Base-by-base conservation (phyloP, 352 stramenopile genomes). In the Globisporangium uncinulatum region DNA sequence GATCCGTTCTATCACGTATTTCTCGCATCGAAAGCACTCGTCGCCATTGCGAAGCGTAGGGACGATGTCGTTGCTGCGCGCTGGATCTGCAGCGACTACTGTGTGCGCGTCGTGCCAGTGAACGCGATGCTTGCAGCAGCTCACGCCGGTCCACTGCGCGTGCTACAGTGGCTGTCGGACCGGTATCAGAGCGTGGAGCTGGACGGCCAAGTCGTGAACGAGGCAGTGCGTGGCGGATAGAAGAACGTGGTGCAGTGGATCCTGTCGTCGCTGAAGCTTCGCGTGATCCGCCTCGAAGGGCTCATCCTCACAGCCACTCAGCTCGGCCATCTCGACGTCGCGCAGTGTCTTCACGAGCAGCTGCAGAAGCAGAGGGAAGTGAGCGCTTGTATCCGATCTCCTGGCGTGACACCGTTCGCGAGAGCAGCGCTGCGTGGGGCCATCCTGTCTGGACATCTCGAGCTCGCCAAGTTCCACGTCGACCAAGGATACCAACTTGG, bases 1-100 rank as follows among this genome's bases (percentile, higher is more conserved):
- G 79, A 20, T 17, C 39, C 39, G 39, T 44, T 44, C 39, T n/a
- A 19, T 11, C 39, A n/a, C 39, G 39, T 11, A 17, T 44, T n/a
- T 17, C 11, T 44, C 13, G 39, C 39, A 11, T 14, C 39, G 8
- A 44, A 44, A 17, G 39, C 9, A n/a, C 10, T 44, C 10, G n/a
- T 17, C 0, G 39, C 39, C 15, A 19, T 17, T 14, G n/a, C 11
- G 13, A 17, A n/a, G 6, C 10, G 9, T 20, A 11, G 13, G 4
- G 39, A 44, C n/a, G 39, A 44, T 17, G 39, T 44, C 13, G 39
- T 2, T 11, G 39, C n/a, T 17, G 39, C 19, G 10, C 11, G 39
- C 6, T 44, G 39, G 39, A n/a, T 44, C 39, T 44, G 39, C 39
- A 19, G 11, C 39, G 39, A 44, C 13, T 44, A 44, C 39, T 14